phyloP scores from a whole-genome alignment of 306 rosid genomes.

The Prunus mume region DNA sequence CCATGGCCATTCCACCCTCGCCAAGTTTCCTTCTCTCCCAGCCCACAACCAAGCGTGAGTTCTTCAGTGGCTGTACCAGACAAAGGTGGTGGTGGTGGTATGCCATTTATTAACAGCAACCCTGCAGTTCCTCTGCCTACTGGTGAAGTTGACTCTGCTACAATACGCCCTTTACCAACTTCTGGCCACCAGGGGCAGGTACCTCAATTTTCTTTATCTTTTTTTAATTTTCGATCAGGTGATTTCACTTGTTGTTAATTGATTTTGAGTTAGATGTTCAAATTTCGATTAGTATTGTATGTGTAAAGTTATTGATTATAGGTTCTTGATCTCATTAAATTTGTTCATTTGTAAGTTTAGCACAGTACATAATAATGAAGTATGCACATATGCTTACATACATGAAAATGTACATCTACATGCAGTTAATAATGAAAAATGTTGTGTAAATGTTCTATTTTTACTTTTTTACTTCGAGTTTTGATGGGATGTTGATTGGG shows the following conservation, averaged over 20 bases:
- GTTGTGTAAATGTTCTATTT: not conserved
- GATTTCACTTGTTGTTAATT: not conserved
- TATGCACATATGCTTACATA: not conserved
- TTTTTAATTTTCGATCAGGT: too few relatives aligned
- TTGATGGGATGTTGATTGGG: conserved; percentile 33
- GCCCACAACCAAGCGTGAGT: conserved; percentile 46
- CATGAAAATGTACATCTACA: not conserved
- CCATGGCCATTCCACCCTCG: conserved; percentile 88
- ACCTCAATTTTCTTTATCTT: conserved; percentile 1
- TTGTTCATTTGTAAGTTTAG: not conserved
- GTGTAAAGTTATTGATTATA: not conserved
- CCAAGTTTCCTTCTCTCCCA: conserved; percentile 40
- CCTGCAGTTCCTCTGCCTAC: conserved; percentile 99
- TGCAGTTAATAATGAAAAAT: not conserved
- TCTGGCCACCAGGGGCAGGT: conserved; percentile 63
- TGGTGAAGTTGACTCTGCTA: conserved; percentile 95
- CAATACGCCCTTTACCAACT: conserved; percentile 69
- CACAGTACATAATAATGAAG: not conserved
- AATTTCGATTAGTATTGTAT: not conserved
- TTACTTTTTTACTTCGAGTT: not conserved
- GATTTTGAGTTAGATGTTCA: not conserved
- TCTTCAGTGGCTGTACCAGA: conserved; percentile 47
- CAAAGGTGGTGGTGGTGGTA: conserved; percentile 33
- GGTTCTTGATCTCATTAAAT: not conserved
- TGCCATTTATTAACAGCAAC: conserved; percentile 89